A percentile compares a stretch with the other conserved stretches of the same genome.
Evolutionary conservation across 2,329 filamentous ascomycete genomes (phyloP).

Genomic region (Ceratocystis colombiana): DNA sequence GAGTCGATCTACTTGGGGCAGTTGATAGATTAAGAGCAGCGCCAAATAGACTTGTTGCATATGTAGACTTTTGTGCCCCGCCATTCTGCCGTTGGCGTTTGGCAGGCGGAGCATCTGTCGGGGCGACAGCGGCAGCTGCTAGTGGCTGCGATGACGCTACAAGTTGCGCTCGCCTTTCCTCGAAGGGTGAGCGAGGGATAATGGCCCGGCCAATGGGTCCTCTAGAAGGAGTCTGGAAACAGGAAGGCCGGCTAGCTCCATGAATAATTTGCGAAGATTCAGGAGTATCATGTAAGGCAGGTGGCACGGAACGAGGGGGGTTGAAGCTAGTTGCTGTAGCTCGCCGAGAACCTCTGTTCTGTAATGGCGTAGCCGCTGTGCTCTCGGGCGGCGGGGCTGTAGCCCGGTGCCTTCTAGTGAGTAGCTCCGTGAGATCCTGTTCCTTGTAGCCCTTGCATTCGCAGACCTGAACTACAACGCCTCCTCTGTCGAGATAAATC

Average conservation of each 20-base stretch:
- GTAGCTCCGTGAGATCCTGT: slow-evolving; percentile 66
- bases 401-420: slow-evolving; percentile 48
- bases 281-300: neutral
- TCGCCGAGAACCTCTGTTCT: slow-evolving; percentile 20
- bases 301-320: slow-evolving; percentile 12
- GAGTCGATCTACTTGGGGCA: neutral
- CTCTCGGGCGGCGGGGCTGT: slow-evolving; percentile 24
- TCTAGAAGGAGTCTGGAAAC: slow-evolving; percentile 17
- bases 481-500: slow-evolving; percentile 63
- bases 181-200: slow-evolving; percentile 21
- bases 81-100: slow-evolving; percentile 27
- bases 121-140: too few species aligned
- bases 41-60: slow-evolving; percentile 44
- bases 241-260: neutral
- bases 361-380: slow-evolving; percentile 25
- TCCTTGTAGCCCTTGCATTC: slow-evolving; percentile 63
- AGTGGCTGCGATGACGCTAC: neutral
- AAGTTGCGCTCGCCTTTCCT: slow-evolving; percentile 17
- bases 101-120: slow-evolving; percentile 9
- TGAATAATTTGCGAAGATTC: neutral
- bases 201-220: slow-evolving; percentile 19
- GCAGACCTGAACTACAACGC: slow-evolving; percentile 67
- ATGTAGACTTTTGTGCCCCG: slow-evolving; percentile 37
- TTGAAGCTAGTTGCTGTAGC: slow-evolving; percentile 16
- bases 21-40: slow-evolving; percentile 35